A percentile compares a stretch with the other conserved stretches of the same genome.
phyloP scores from a whole-genome alignment of 345 rosid genomes.

The Eucalyptus rudis region DNA sequence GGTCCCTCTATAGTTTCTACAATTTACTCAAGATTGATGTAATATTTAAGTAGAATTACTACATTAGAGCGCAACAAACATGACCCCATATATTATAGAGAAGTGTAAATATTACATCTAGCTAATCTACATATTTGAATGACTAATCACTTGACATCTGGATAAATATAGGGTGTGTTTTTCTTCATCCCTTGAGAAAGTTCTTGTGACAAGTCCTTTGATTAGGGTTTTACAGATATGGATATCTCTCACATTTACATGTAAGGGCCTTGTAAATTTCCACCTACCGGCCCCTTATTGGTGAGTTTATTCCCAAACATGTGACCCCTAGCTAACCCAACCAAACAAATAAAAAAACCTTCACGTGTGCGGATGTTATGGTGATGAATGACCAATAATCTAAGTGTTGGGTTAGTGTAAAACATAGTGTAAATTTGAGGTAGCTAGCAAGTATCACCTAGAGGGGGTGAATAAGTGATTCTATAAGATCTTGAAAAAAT shows the following conservation, averaged over 20 bases:
- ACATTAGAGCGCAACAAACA: background rate
- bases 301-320: background rate
- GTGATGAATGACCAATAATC: background rate
- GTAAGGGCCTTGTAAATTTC: background rate
- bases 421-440: background rate
- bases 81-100: background rate
- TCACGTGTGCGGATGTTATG: background rate
- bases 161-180: background rate
- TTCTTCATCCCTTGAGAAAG: background rate
- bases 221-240: background rate
- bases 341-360: background rate
- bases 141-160: background rate
- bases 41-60: background rate
- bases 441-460: no score
- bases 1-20: background rate
- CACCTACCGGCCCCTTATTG: background rate
- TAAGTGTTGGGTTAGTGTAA: background rate
- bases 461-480: no score
- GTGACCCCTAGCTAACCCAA: background rate
- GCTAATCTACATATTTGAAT: background rate
- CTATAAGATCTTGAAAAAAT: no score
- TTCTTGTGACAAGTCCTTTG: background rate
- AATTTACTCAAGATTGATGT: background rate
- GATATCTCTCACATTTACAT: background rate
- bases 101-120: background rate